phyloP scores from a whole-genome alignment of 1,139 yeast genomes.

The Debaryomycetaceae sp. region DNA sequence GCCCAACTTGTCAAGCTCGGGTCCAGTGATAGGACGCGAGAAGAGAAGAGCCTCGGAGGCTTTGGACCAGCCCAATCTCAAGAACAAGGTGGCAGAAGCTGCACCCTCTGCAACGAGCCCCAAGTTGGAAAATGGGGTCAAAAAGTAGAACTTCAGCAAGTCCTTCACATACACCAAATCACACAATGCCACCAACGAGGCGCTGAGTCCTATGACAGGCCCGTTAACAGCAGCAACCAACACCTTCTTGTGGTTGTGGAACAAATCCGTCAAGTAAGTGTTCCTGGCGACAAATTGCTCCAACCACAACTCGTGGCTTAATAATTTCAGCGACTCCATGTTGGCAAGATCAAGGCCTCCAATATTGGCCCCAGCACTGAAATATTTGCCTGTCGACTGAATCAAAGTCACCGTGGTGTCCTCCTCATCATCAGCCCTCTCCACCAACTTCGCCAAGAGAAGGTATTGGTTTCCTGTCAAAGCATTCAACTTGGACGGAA shows the following conservation, averaged over 20 bases:
- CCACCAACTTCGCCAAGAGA: slow-evolving; percentile 56
- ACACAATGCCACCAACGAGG: slow-evolving; percentile 71
- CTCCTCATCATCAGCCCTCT: slow-evolving; percentile 65
- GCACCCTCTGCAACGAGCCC: slow-evolving; percentile 88
- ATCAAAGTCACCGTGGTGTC: slow-evolving; percentile 64
- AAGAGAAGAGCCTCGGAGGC: slow-evolving; percentile 73
- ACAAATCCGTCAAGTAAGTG: slow-evolving; percentile 62
- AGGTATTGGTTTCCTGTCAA: slow-evolving; percentile 65
- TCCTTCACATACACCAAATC: slow-evolving; percentile 73
- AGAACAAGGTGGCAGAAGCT: slow-evolving; percentile 63
- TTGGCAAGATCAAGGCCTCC: slow-evolving; percentile 24
- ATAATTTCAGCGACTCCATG: slow-evolving; percentile 23
- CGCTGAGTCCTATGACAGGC: slow-evolving; percentile 78
- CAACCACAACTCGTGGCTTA: slow-evolving; percentile 55
- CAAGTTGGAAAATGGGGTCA: slow-evolving; percentile 78
- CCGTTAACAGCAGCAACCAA: slow-evolving; percentile 80
- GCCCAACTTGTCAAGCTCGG: slow-evolving; percentile 57
- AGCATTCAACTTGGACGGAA: slow-evolving; percentile 66
- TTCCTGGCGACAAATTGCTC: slow-evolving; percentile 66
- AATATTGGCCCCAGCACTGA: slow-evolving; percentile 86
- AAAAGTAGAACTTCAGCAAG: slow-evolving; percentile 52
- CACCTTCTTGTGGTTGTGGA: slow-evolving; percentile 70
- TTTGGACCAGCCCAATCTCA: slow-evolving; percentile 69
- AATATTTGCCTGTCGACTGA: slow-evolving; percentile 71
- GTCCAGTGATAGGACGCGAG: slow-evolving; percentile 62